Evolutionary conservation across 306 rosid genomes (phyloP), one percentile per base, ranked within the genome.

Genomic region (Oemleria cerasiformis): DNA sequence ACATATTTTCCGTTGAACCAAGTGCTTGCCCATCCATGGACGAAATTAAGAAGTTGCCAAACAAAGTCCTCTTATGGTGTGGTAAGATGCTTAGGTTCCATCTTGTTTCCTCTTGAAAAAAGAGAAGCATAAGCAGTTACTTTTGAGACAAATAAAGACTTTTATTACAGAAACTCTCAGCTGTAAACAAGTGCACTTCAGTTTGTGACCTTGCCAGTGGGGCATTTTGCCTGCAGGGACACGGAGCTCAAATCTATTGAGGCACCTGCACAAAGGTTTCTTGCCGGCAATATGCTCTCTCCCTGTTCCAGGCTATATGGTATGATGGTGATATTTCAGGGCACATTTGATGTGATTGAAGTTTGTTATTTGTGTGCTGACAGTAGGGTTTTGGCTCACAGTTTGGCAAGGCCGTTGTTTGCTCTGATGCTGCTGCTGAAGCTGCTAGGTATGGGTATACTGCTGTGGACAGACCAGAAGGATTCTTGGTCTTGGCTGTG

Each of bases 231-330:
- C 61, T 61, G 20, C 69, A 86, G 97, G 97, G 40, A 77, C 96
- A 38, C 73, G 92, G 72, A 91, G 84, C 75, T 91, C 92, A 36
- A 91, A 91, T 79, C 78, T 94, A 51, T 45, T 87, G 86, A 87
- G 96, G 91, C 97, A 87, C 79, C 73, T 94, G 83, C 81, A 86
- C n/a, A 83, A 80, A 78, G 97, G 96, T 48, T 94, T 87, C 85
- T 67, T 86, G 77, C 96, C 95, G 60, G 83, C 96, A 2, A 83
- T 85, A 62, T 88, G 92, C 77, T 79, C 90, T 25, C 87, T 91
- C 13, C 96, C 96, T 0, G 94, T 80, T 63, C 89, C 90, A 1
- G 94, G 94, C 43, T 91, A 94, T 55, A 88, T 89, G 95, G 98
- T 92, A 83, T 2, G 19, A 40, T 8, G 67, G 43, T 53, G 41